Conservation (phyloP, 75 land plant species). For the Isoetes taiwanensis region DNA sequence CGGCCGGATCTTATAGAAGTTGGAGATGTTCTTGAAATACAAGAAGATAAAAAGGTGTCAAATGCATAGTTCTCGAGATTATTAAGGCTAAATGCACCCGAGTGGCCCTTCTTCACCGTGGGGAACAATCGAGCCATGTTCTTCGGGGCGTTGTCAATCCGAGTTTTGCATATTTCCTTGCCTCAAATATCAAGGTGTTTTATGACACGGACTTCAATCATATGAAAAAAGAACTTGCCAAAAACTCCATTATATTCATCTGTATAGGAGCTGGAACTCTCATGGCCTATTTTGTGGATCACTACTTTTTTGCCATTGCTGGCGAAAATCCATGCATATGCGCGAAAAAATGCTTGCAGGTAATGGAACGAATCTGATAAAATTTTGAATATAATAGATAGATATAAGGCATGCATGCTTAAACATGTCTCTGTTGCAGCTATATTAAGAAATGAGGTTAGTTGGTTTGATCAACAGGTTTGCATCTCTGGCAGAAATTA, state of each 20-base stretch:
- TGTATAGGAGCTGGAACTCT: neutral
- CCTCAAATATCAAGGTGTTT: neutral
- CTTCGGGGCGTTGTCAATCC: neutral
- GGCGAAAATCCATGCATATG: neutral
- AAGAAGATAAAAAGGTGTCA: neutral
- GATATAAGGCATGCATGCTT: no score
- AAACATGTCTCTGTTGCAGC: no score
- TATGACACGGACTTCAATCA: neutral
- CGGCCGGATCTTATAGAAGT: no score
- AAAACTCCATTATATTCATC: neutral
- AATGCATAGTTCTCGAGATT: neutral
- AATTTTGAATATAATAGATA: no score
- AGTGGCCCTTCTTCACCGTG: neutral
- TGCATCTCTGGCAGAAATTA: no score
- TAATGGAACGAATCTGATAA: no score
- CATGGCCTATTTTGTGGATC: neutral
- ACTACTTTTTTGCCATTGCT: neutral
- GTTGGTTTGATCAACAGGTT: no score
- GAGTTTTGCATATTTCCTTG: neutral
- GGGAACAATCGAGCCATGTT: neutral
- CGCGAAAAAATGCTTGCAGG: slow-evolving; percentile 1
- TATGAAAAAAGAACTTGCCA: neutral
- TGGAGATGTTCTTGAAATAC: neutral
- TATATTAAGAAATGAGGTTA: no score
- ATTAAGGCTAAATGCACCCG: neutral